Evolutionary conservation across 306 rosid genomes (phyloP), one percentile per base, ranked within the genome.

Genomic region (Trifolium repens): DNA sequence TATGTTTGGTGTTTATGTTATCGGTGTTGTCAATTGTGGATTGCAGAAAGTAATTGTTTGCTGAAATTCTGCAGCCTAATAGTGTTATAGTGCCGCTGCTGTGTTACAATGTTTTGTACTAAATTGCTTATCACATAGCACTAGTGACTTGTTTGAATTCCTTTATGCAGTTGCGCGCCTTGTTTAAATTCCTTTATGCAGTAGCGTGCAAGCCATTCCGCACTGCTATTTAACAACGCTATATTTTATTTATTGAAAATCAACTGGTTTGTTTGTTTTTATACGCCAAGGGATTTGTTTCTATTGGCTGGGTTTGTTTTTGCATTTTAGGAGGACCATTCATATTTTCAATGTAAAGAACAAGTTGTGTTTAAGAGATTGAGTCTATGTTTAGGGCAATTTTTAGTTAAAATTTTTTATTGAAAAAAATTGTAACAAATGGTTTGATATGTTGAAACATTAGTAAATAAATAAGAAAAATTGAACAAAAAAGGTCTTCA

Each of bases 331-430:
- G 39, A 63, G 17, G 47, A 11, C 40, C 61, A 37, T 47, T 70
- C 30, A 39, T 74, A 5, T 55, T 55, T 79, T 66, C 59, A 32
- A 44, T 46, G 35, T 55, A 14, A 15, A 63, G 59, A 71, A 30
- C 39, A 53, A 37, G 7, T 24, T 24, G 26, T 65, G 24, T 32
- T 76, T 24, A 12, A 47, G 78, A 34, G 40, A 67, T 73, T 13
- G 35, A 37, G 47, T 69, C 37, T 44, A 47, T 61, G 15, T 39
- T 32, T 46, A 8, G 22, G 67, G 67, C 12, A 30, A 30, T 61
- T 34, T 3, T 61, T 34, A 30, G 7, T 61, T 61, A 32, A 60
- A 60, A 60, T 14, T n/a, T 12, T 13, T 26, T 19, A 14, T 60
- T 32, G 2, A 30, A 13, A 60, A 30, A 60, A 5, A 26, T n/a